These are phyloP conservation scores for Gaeumannomyces tritici DNA, from an alignment of 2,329 filamentous ascomycete species.

Conservation along the genomic window DNA sequence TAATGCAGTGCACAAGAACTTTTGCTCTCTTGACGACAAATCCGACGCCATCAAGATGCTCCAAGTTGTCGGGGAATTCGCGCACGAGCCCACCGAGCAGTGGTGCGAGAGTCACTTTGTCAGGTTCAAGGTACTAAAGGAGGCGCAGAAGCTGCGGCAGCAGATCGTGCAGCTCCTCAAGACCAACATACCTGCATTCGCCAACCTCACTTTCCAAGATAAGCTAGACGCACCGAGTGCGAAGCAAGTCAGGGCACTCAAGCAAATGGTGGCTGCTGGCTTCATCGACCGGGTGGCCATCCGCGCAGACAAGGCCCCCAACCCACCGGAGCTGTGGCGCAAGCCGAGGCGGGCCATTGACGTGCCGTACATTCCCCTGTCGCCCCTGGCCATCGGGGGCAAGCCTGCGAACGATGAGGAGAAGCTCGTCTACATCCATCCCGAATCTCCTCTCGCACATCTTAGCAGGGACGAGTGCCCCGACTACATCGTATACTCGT, in stretches of 20 bases:
- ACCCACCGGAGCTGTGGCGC: constrained; percentile 54
- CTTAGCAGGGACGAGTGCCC: constrained; percentile 65
- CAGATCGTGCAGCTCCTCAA: constrained; percentile 78
- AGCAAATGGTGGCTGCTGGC: constrained; percentile 83
- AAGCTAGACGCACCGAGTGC: constrained; percentile 49
- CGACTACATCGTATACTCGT: constrained; percentile 77
- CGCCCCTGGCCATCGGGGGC: constrained; percentile 47
- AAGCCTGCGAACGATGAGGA: constrained; percentile 36
- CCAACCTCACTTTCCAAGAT: constrained; percentile 44
- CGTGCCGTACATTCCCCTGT: constrained; percentile 80
- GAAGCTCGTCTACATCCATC: constrained; percentile 76
- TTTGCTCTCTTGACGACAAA: constrained; percentile 70
- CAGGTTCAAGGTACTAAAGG: constrained; percentile 75
- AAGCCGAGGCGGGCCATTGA: constrained; percentile 82
- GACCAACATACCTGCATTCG: constrained; percentile 60
- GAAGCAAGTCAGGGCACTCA: constrained; percentile 68
- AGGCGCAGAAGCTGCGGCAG: constrained; percentile 70
- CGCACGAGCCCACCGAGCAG: constrained; percentile 57
- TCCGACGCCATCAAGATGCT: constrained; percentile 87
- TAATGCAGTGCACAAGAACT: constrained; percentile 66
- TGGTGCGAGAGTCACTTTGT: constrained; percentile 84
- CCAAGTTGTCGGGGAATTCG: constrained; percentile 80
- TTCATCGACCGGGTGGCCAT: constrained; percentile 95
- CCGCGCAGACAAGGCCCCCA: constrained; percentile 74
- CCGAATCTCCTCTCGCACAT: constrained; percentile 69